A percentile compares a stretch with the other conserved stretches of the same genome.
Evolutionary conservation across 2,329 filamentous ascomycete genomes (phyloP).

Genomic region (Plectosphaerella sp.): DNA sequence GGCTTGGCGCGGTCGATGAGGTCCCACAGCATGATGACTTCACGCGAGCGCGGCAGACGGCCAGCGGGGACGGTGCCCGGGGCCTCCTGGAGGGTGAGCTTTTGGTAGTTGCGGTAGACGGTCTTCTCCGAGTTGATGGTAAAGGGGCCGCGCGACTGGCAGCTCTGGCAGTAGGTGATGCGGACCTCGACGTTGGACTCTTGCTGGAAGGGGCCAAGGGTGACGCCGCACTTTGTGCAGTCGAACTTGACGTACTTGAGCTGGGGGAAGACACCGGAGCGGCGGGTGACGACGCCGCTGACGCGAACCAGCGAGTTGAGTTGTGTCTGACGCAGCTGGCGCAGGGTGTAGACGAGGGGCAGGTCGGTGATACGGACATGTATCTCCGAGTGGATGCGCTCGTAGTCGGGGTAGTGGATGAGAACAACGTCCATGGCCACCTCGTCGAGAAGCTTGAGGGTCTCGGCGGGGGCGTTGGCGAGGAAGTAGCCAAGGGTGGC

Average conservation of each 20-base stretch:
- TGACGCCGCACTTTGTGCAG: conserved; percentile 87
- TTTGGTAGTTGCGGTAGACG: conserved; percentile 98
- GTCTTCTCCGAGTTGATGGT: conserved; percentile 96
- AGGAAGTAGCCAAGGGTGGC: conserved; percentile 94
- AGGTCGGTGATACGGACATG: conserved; percentile 95
- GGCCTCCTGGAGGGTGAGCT: conserved; percentile 93
- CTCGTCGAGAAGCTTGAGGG: conserved; percentile 92
- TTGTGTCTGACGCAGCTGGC: conserved; percentile 90
- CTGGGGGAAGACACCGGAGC: conserved; percentile 94
- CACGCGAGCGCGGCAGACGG: conserved; percentile 85
- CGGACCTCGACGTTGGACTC: conserved; percentile 96
- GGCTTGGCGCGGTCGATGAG: conserved; percentile 95
- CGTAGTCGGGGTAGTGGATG: conserved; percentile 95
- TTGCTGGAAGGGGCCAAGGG: conserved; percentile 93
- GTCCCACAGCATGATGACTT: conserved; percentile 95
- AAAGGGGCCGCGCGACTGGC: conserved; percentile 91
- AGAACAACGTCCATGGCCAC: conserved; percentile 96
- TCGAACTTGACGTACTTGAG: conserved; percentile 98
- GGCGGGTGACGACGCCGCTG: conserved; percentile 88
- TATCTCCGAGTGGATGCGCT: conserved; percentile 95
- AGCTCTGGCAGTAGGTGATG: conserved; percentile 93
- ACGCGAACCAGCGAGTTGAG: conserved; percentile 94
- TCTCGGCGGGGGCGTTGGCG: conserved; percentile 91
- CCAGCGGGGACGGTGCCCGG: conserved; percentile 95
- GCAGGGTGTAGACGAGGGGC: conserved; percentile 90